Evolutionary conservation across 2,329 filamentous ascomycete species (phyloP).

Genomic region (Hymenoscyphus occultus): DNA sequence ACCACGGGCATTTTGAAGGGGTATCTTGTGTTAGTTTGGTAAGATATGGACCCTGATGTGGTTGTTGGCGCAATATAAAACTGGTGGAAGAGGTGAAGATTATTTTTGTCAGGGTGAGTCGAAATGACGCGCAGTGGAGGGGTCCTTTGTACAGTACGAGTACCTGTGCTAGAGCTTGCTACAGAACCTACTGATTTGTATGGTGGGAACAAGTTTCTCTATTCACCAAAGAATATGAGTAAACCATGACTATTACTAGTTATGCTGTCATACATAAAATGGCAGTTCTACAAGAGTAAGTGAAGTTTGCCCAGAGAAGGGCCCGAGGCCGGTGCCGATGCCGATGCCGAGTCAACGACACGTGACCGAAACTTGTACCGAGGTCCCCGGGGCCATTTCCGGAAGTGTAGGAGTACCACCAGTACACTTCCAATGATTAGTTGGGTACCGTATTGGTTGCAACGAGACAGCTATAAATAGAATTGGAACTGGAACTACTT

Average conservation of each 20-base stretch:
- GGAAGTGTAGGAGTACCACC: too few species aligned
- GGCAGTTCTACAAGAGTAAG: not conserved
- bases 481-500: too few species aligned
- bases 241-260: not conserved
- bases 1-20: conserved; percentile 76
- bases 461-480: too few species aligned
- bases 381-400: too few species aligned
- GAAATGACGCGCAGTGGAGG: not conserved
- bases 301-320: too few species aligned
- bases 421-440: too few species aligned
- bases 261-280: not conserved
- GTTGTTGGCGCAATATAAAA: conserved; percentile 3
- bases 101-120: conserved; percentile 2
- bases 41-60: not conserved
- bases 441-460: too few species aligned
- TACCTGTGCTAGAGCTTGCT: too few species aligned
- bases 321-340: too few species aligned
- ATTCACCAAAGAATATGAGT: not conserved
- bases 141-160: conserved; percentile 1
- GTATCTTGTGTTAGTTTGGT: conserved; percentile 17
- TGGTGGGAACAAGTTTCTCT: not conserved
- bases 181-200: not conserved
- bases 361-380: too few species aligned
- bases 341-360: too few species aligned
- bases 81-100: not conserved